Evolutionary conservation across 345 rosid genomes (phyloP).

Genomic region (sweet orange (Citrus sinensis)): DVS_A1.0 CM039168.1:468001-468500

Average conservation of each 20-base stretch:
- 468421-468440: slow-evolving; percentile 96
- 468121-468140: not conserved
- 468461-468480: slow-evolving; percentile 97
- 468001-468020: not conserved
- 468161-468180: slow-evolving; percentile 17
- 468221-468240: slow-evolving; percentile 22
- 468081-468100: slow-evolving; percentile 26
- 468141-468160: not conserved
- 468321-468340: slow-evolving; percentile 96
- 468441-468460: slow-evolving; percentile 78
- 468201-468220: slow-evolving; percentile 15
- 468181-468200: slow-evolving; percentile 23
- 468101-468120: slow-evolving; percentile 26
- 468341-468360: slow-evolving; percentile 98
- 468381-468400: slow-evolving; percentile 47
- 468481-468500: slow-evolving; percentile 84
- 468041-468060: slow-evolving; percentile 4
- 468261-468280: slow-evolving; percentile 82
- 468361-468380: slow-evolving; percentile 59
- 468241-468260: slow-evolving; percentile 10
- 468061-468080: slow-evolving; percentile 22
- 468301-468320: slow-evolving; percentile 96
- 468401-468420: slow-evolving; percentile 64
- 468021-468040: slow-evolving; percentile 7
- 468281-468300: slow-evolving; percentile 97